Conservation (phyloP, 2,329 filamentous ascomycete genomes). For the Tolypocladium ophioglossoides region DNA sequence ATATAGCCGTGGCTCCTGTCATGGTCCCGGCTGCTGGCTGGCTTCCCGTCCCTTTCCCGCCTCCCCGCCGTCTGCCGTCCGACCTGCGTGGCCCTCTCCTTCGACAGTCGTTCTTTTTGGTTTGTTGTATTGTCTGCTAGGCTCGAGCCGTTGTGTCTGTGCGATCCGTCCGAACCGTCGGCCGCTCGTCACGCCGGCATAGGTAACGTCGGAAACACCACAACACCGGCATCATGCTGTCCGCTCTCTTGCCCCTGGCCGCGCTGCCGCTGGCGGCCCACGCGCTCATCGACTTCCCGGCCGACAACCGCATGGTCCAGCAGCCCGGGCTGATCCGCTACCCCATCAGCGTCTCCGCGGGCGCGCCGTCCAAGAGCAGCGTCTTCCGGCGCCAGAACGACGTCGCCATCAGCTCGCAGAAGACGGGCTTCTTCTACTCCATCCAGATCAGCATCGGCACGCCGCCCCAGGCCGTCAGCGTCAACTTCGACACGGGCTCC, state of each 20-base stretch:
- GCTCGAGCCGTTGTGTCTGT: not conserved
- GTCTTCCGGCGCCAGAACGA: constrained; percentile 18
- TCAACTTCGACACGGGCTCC: constrained; percentile 31
- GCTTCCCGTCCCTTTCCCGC: not conserved
- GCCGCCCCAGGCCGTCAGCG: constrained; percentile 24
- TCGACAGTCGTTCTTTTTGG: constrained; percentile 2
- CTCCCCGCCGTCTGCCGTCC: not conserved
- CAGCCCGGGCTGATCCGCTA: constrained; percentile 17
- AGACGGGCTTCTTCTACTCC: constrained; percentile 25
- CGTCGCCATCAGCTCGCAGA: constrained; percentile 12
- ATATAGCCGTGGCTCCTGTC: not conserved
- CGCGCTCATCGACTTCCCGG: constrained; percentile 8
- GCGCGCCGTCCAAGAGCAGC: constrained; percentile 16
- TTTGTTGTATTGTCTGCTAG: not conserved
- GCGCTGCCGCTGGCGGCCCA: constrained; percentile 16
- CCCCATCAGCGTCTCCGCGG: constrained; percentile 15
- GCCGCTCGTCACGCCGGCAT: constrained; percentile 17
- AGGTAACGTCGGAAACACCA: not conserved
- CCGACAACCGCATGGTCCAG: constrained; percentile 12
- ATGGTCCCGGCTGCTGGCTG: not conserved
- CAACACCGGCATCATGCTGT: constrained; percentile 14
- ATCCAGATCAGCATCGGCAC: constrained; percentile 27
- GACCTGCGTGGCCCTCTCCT: not conserved
- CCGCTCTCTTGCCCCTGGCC: constrained; percentile 17
- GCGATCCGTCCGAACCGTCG: constrained; percentile 1